These are phyloP conservation scores for Metschnikowia dekortorum DNA, from an alignment of 805 yeast species.

Conservation along the genomic window DNA sequence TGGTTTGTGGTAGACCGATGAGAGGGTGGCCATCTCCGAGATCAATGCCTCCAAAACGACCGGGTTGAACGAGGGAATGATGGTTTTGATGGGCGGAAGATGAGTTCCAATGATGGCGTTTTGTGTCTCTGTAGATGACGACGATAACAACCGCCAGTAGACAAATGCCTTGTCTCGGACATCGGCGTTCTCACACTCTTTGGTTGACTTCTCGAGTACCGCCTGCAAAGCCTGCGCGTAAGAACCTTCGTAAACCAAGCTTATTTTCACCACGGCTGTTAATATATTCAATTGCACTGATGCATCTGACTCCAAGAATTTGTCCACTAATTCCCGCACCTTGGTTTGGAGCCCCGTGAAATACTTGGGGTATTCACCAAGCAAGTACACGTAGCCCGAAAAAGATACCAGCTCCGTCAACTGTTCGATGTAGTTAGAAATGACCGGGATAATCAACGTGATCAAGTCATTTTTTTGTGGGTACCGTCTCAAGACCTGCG, in stretches of 20 bases:
- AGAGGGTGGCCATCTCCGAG: slow-evolving; percentile 73
- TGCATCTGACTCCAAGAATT: slow-evolving; percentile 56
- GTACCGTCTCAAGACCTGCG: slow-evolving; percentile 63
- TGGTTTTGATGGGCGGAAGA: slow-evolving; percentile 67
- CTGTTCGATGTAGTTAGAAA: slow-evolving; percentile 45
- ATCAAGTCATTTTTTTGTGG: slow-evolving; percentile 48
- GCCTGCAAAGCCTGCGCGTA: slow-evolving; percentile 49
- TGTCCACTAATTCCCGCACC: slow-evolving; percentile 43
- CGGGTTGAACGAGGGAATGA: slow-evolving; percentile 69
- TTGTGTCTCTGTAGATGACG: slow-evolving; percentile 38
- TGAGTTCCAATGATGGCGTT: slow-evolving; percentile 53
- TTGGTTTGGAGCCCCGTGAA: slow-evolving; percentile 50
- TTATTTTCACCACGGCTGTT: slow-evolving; percentile 59
- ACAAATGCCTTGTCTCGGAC: slow-evolving; percentile 76
- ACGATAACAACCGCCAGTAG: slow-evolving; percentile 73
- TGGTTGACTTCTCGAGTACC: slow-evolving; percentile 59
- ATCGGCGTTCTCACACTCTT: slow-evolving; percentile 65
- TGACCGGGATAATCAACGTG: slow-evolving; percentile 51
- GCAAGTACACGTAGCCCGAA: slow-evolving; percentile 61
- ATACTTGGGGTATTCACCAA: slow-evolving; percentile 66
- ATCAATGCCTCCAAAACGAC: slow-evolving; percentile 63
- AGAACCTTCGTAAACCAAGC: slow-evolving; percentile 20
- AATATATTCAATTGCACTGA: slow-evolving; percentile 56
- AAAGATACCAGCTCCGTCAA: slow-evolving; percentile 48
- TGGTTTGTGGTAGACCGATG: slow-evolving; percentile 89